phyloP scores from a whole-genome alignment of 306 rosid genomes.

The barrel medic (Medicago truncatula) region DNA sequence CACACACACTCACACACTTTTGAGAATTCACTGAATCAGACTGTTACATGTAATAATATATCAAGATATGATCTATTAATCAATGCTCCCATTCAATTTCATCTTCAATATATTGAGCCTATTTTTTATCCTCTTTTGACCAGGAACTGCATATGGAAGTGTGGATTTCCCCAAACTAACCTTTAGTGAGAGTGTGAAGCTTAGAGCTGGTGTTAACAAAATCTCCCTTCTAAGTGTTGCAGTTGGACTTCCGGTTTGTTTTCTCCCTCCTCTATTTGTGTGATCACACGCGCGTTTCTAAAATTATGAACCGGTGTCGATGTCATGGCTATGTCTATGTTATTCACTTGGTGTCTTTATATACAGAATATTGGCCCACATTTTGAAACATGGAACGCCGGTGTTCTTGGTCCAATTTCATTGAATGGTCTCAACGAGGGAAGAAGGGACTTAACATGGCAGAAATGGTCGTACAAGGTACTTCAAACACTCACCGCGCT shows the following conservation, averaged over 20 bases:
- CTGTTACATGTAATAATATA: too few species aligned
- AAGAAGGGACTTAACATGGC: conserved; percentile 94
- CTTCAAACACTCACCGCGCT: conserved; percentile 10
- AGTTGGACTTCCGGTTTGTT: conserved; percentile 94
- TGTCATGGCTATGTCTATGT: conserved; percentile 23
- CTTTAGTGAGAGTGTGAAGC: conserved; percentile 69
- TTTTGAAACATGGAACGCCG: conserved; percentile 97
- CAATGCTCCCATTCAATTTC: not conserved
- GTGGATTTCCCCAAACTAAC: conserved; percentile 82
- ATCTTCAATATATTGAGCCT: conserved; percentile 32
- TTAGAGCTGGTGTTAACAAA: conserved; percentile 84
- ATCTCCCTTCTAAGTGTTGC: conserved; percentile 91
- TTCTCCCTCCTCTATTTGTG: conserved; percentile 37
- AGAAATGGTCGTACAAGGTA: conserved; percentile 99
- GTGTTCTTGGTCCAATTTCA: conserved; percentile 88
- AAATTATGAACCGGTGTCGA: conserved; percentile 7
- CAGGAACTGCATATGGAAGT: conserved; percentile 94
- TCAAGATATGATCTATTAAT: not conserved
- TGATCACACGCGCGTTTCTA: not conserved
- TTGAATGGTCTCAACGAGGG: conserved; percentile 91
- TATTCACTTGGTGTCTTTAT: conserved; percentile 35
- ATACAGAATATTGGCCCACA: conserved; percentile 94
- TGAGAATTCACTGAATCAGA: too few species aligned
- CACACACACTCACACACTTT: too few species aligned
- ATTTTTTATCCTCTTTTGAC: conserved; percentile 32